Evolutionary conservation across 495 filamentous ascomycete species (phyloP).

Genomic region (Penicillium ucsense): DNA sequence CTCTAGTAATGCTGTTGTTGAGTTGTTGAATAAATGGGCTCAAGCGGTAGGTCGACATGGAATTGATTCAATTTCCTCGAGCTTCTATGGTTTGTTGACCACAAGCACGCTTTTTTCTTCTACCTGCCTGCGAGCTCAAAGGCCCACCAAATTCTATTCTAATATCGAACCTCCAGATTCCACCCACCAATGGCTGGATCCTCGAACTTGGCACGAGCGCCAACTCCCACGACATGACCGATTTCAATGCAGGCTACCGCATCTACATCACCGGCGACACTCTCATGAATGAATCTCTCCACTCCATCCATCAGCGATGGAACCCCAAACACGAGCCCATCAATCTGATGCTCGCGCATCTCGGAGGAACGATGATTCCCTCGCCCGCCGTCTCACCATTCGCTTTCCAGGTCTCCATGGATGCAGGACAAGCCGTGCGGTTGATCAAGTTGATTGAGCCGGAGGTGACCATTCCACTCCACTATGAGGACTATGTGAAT

Average conservation of each 20-base stretch:
- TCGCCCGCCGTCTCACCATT: slow-evolving; percentile 44
- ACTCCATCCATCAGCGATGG: slow-evolving; percentile 45
- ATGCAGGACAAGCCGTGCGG: slow-evolving; percentile 52
- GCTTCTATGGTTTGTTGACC: neutral
- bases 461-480: slow-evolving; percentile 58
- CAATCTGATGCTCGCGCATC: slow-evolving; percentile 59
- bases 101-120: neutral
- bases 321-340: slow-evolving; percentile 35
- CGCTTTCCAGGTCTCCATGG: slow-evolving; percentile 59
- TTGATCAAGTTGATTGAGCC: slow-evolving; percentile 51
- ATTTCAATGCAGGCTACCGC: slow-evolving; percentile 43
- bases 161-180: slow-evolving; percentile 25
- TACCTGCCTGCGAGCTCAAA: no score
- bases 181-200: slow-evolving; percentile 67
- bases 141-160: no score
- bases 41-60: slow-evolving; percentile 33
- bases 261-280: slow-evolving; percentile 72
- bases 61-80: neutral
- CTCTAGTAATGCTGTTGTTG: slow-evolving; percentile 36
- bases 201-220: slow-evolving; percentile 48
- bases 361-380: slow-evolving; percentile 58
- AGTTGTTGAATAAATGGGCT: slow-evolving; percentile 46
- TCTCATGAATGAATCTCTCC: slow-evolving; percentile 52
- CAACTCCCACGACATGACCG: slow-evolving; percentile 3
- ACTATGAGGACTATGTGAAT: slow-evolving; percentile 61